These are phyloP conservation scores for Eimeria tenella DNA, from an alignment of 169 alveolate species.

Conservation along the genomic window DNA sequence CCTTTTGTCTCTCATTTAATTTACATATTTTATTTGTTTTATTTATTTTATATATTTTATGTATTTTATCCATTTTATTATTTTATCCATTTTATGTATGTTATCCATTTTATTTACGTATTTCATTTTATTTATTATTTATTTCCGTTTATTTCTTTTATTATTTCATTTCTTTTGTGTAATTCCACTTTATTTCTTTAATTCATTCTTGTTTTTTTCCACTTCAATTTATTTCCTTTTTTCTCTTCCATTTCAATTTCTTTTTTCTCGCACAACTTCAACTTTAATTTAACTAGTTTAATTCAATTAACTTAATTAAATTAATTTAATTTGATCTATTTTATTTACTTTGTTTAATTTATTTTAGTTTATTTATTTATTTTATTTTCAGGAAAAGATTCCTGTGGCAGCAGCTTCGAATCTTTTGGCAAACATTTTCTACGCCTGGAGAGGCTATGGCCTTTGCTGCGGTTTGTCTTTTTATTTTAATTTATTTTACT, in stretches of 20 bases:
- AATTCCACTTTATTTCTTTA: not conserved
- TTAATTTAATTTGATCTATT: no score
- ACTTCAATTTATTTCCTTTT: no score
- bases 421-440: slow-evolving; percentile 95
- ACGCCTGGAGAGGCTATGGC: slow-evolving; percentile 97
- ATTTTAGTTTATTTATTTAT: not conserved
- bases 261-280: no score
- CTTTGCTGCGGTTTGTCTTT: slow-evolving; percentile 98
- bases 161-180: not conserved
- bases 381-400: slow-evolving; percentile 91
- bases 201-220: not conserved
- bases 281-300: not conserved
- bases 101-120: no score
- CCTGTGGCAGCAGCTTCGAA: slow-evolving; percentile 99
- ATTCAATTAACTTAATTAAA: no score
- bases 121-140: not conserved
- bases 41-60: no score
- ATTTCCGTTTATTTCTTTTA: not conserved
- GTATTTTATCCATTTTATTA: no score
- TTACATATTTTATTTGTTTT: no score
- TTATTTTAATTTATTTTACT: not conserved
- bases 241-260: no score
- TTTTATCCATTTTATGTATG: no score
- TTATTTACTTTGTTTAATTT: no score
- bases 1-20: no score